These are phyloP conservation scores for Jacaranda copaia DNA, from an alignment of 257 asterid genomes.

Conservation along the genomic window DNA sequence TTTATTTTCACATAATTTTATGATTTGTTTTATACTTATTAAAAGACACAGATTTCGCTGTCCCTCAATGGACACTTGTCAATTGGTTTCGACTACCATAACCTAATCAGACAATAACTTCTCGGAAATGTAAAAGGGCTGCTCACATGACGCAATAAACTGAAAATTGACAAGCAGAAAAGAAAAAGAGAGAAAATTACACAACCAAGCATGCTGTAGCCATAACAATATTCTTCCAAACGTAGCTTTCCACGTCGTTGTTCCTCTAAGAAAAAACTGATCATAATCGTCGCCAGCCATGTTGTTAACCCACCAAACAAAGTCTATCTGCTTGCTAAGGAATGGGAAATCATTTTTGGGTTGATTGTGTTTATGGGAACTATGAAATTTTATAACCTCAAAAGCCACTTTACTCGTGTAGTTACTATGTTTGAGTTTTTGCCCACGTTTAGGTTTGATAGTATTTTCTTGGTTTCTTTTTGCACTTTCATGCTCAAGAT, in stretches of 20 bases:
- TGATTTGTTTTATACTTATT: neutral
- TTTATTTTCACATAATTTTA: too few species aligned
- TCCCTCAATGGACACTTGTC: conserved; percentile 12
- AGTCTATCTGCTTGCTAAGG: neutral
- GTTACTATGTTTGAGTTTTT: too few species aligned
- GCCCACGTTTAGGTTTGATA: too few species aligned
- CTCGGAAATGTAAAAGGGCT: neutral
- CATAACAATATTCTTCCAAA: conserved; percentile 3
- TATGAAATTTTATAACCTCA: neutral
- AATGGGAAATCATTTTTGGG: too few species aligned
- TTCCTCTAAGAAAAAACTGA: conserved; percentile 34
- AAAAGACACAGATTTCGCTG: neutral
- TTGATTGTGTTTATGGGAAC: neutral
- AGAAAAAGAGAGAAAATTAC: neutral
- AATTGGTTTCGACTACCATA: neutral
- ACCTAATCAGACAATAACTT: neutral
- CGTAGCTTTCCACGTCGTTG: conserved; percentile 38
- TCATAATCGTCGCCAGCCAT: conserved; percentile 30
- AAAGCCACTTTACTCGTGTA: too few species aligned
- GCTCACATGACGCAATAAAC: conserved; percentile 23
- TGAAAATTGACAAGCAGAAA: neutral
- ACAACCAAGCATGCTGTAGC: neutral
- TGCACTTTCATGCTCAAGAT: too few species aligned
- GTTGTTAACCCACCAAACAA: conserved; percentile 21
- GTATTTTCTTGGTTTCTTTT: too few species aligned